A percentile compares a stretch with the other conserved stretches of the same genome.
These are phyloP conservation scores for Colletotrichum cuscutae DNA, from an alignment of 2,329 filamentous ascomycete genomes.

Conservation along the genomic window DNA sequence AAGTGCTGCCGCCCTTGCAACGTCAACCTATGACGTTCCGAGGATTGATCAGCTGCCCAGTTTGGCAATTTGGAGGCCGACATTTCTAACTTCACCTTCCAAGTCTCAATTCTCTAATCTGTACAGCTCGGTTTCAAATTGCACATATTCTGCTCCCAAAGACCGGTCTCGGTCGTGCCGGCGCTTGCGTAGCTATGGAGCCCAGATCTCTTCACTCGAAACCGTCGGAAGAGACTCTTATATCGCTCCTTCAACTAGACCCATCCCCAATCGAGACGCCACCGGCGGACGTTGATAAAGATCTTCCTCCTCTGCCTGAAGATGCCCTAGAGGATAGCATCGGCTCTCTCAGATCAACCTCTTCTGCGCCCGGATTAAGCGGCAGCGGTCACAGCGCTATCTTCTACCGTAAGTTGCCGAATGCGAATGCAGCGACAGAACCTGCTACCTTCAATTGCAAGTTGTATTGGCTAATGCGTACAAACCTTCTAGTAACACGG, in stretches of 20 bases:
- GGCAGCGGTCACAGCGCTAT: slow-evolving; percentile 72
- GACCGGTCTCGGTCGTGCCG: not conserved
- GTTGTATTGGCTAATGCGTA: not conserved
- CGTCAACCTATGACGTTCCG: slow-evolving; percentile 23
- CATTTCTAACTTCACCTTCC: not conserved
- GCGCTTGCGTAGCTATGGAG: slow-evolving; percentile 20
- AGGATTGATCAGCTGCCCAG: slow-evolving; percentile 18
- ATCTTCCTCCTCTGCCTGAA: slow-evolving; percentile 50
- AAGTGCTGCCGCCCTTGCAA: not conserved
- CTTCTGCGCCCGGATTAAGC: slow-evolving; percentile 66
- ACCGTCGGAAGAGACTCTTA: slow-evolving; percentile 36
- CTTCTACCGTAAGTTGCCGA: slow-evolving; percentile 74
- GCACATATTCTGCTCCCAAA: not conserved
- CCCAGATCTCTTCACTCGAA: slow-evolving; percentile 30
- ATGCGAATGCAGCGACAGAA: not conserved
- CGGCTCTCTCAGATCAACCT: slow-evolving; percentile 52
- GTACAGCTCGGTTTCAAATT: not conserved
- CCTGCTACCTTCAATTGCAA: slow-evolving; percentile 24
- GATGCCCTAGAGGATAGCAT: slow-evolving; percentile 46
- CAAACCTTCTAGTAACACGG: slow-evolving; percentile 66
- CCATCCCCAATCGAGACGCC: slow-evolving; percentile 63
- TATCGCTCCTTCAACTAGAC: slow-evolving; percentile 37
- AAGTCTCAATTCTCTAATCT: not conserved
- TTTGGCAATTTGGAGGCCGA: not conserved
- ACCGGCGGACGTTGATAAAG: slow-evolving; percentile 60